Base-by-base conservation (phyloP, 2,329 filamentous ascomycete genomes). In the Arachnomyces sp. region DNA sequence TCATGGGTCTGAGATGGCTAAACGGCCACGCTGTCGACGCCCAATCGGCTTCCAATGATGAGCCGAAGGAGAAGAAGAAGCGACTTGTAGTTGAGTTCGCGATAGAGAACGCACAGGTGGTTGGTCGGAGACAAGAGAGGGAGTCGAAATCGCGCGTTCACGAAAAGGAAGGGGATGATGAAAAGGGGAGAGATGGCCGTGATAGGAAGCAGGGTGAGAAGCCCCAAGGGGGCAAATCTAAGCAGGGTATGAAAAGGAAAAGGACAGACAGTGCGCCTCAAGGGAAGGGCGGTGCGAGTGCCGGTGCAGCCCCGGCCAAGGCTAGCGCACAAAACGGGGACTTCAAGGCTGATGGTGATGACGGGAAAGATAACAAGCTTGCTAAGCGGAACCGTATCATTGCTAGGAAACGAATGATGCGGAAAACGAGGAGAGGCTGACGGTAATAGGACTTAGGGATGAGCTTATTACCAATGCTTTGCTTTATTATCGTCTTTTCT, bases 101-200 rank as follows among this genome's bases (percentile, higher is more conserved):
- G 14, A 95, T 98, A 60, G 92, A 98, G 66, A 98, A 98, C 54
- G 89, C 87, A 1, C 89, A 95, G 56, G 92, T 98, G 1, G 83
- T 98, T n/a, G 77, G 82, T 50, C 75, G 92, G 48, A 76, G 93
- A 40, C 77, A 72, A 45, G 78, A 81, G 45, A 69, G 69, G 36
- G 82, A 87, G 57, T 62, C 66, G 38, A 78, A 78, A 48, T 67
- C 72, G 3, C 62, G 71, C 31, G 62, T 32, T 13, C 36, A 44
- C 36, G 44, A 38, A 18, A 44, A 29, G 37, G 31, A 59, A 58
- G 50, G 54, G 52, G 28, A 65, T 57, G 52, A 59, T 57, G 40
- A 59, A 51, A 30, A 63, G 62, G 45, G 57, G 33, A 45, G 39
- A 49, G 43, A 45, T 29, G 45, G 31, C 31, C 43, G 30, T 16